Evolutionary conservation across 345 rosid species (phyloP), one percentile per base, ranked within the genome.

Genomic region (Salix arbutifolia): DNA sequence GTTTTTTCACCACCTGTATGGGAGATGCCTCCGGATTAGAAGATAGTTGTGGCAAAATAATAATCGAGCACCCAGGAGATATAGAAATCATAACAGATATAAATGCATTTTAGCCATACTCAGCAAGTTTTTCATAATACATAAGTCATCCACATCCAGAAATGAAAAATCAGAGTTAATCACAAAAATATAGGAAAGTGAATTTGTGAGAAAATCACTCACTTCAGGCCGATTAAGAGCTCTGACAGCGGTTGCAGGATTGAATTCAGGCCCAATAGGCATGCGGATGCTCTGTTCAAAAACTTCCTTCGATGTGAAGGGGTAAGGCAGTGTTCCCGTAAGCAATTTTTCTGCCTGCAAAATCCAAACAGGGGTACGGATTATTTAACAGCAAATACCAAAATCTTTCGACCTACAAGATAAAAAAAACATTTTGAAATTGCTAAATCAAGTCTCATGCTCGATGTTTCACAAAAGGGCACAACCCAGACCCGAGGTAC

Each of bases 241-340:
- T 85, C 89, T 89, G 48, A 89, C 61, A 62, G 88, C 74, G 28
- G 92, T 90, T 8, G 89, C 90, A 6, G 98, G 99, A 80, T 96
- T 91, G 76, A 83, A 93, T 76, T 96, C 99, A 2, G 98, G 97
- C 37, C 99, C 99, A 37, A 93, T 77, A 18, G 98, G 99, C 88
- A 90, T 86, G n/a, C 98, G 96, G 76, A 90, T 90, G 83, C 94
- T 91, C 75, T 83, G 92, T 64, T 96, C 97, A 46, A 89, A 96
- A 48, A 86, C 85, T 70, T 93, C 99, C 79, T 89, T 85, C 0
- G 94, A 93, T 66, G 92, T 88, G 83, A 85, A 90, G 18, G 99
- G 98, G 77, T 82, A 93, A 28, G 99, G 99, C 83, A 93, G 80
- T 21, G 91, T 72, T 76, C 76, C 92, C 23, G 93, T 85, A 65